Evolutionary conservation across 768 basidiomycete species (phyloP).

Genomic region (Podaxis sp.): DNA sequence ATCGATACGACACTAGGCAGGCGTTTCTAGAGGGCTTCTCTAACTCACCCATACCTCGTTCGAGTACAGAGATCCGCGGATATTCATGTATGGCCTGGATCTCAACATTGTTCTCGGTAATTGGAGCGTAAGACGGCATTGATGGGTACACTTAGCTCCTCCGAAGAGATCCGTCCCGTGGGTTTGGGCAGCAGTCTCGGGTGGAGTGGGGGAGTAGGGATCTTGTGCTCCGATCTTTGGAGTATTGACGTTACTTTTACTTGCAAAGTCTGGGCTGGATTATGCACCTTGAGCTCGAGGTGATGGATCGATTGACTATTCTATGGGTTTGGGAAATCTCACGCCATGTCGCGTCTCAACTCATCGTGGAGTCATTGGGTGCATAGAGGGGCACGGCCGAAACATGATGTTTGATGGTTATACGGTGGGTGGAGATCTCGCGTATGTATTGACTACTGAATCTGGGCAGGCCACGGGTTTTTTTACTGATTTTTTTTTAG

Average conservation of each 20-base stretch:
- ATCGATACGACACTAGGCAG: not conserved
- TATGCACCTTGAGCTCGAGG: not conserved
- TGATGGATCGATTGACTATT: too few relatives aligned
- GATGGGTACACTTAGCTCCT: not conserved
- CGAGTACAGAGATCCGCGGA: conserved; percentile 3
- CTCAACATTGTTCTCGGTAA: not conserved
- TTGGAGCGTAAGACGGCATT: not conserved
- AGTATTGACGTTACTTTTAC: not conserved
- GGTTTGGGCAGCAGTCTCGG: not conserved
- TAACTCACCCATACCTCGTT: not conserved
- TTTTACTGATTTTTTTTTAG: not conserved
- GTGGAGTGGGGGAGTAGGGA: not conserved
- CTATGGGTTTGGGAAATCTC: too few relatives aligned
- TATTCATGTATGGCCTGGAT: not conserved
- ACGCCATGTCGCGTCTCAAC: too few relatives aligned
- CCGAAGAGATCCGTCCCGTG: conserved; percentile 10
- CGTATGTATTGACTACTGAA: not conserved
- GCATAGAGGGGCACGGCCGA: too few relatives aligned
- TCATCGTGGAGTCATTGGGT: too few relatives aligned
- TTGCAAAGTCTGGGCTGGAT: too few relatives aligned
- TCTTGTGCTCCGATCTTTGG: not conserved
- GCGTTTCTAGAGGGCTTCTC: not conserved
- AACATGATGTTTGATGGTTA: too few relatives aligned
- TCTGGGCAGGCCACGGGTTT: not conserved
- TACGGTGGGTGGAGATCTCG: too few relatives aligned